Base-by-base conservation (phyloP, 306 rosid genomes). In the Hippophae gyantsensis region DNA sequence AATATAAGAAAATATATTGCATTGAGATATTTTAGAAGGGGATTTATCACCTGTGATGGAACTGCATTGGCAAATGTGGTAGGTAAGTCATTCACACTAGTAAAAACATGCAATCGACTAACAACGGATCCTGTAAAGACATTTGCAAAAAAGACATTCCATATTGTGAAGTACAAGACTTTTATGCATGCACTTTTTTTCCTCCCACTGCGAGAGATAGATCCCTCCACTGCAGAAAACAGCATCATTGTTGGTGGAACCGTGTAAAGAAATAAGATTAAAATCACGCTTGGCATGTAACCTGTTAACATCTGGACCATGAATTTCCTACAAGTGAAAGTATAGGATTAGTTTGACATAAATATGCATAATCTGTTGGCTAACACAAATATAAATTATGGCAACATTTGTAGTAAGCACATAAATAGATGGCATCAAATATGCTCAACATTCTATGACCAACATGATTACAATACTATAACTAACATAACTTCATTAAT, bases 81-180 rank as follows among this genome's bases (percentile, higher is more conserved):
- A 44, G 99, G 96, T 61, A 92, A 59, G 63, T 84, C 93, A 74
- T 83, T 76, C 70, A 88, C 73, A 62, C 85, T 86, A 62, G 76
- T 62, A 72, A 88, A 86, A 61, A 88, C 73, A 2, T 72, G 68
- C 66, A 92, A 72, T 61, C 78, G 84, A 50, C 72, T 71, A 57
- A 92, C 78, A 69, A 84, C 52, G 57, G 97, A 80, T 8, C 99
- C 99, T 1, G 99, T 72, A 65, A 92, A 86, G 58, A 88, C 74
- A 68, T 92, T 92, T 56, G 86, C 84, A 48, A 88, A 89, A 76
- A 92, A 92, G 56, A 88, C 96, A 73, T 92, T 92, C 99, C 99
- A 92, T 72, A 92, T 88, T 42, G 83, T 76, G 84, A 92, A 92
- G 75, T 62, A 83, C 76, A 92, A 77, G 63, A 92, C 78, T 86